Evolutionary conservation across 2,329 filamentous ascomycete species (phyloP).

Genomic region (Scytalidium lignicola): DNA sequence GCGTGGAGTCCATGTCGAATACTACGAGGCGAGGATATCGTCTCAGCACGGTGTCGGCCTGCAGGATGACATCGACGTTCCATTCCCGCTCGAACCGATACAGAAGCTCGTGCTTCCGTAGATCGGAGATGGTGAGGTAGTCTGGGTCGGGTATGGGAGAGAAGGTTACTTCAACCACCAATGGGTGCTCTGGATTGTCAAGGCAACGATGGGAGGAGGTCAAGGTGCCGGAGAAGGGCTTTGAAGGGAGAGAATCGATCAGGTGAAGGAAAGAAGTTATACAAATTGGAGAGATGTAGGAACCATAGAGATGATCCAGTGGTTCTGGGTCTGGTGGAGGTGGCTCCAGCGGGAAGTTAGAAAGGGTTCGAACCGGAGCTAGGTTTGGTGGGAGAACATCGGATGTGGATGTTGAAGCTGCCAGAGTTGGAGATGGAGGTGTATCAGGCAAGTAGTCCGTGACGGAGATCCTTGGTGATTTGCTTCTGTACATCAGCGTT

Average conservation of each 20-base stretch:
- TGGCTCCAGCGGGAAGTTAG: conserved; percentile 56
- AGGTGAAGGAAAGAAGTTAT: conserved; percentile 62
- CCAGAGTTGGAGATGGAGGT: conserved; percentile 26
- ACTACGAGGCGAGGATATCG: conserved; percentile 81
- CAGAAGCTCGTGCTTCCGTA: conserved; percentile 75
- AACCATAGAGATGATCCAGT: conserved; percentile 61
- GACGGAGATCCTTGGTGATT: conserved; percentile 27
- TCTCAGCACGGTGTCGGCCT: conserved; percentile 67
- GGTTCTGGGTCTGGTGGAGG: conserved; percentile 48
- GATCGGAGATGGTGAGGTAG: conserved; percentile 62
- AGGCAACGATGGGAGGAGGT: conserved; percentile 61
- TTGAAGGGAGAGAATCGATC: conserved; percentile 57
- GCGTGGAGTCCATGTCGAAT: conserved; percentile 98
- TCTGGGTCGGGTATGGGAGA: conserved; percentile 54
- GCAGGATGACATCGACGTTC: conserved; percentile 80
- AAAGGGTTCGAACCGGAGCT: conserved; percentile 52
- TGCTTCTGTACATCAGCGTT: conserved; percentile 58
- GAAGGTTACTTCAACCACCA: conserved; percentile 62
- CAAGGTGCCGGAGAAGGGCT: conserved; percentile 43
- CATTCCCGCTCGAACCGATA: conserved; percentile 83
- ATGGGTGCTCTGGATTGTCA: conserved; percentile 53
- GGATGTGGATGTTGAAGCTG: conserved; percentile 6
- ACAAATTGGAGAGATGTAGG: conserved; percentile 60
- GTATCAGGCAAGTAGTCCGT: conserved; percentile 31
- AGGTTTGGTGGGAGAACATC: conserved; percentile 33